phyloP scores from a whole-genome alignment of 1,284 basidiomycete genomes.

The Ceratobasidium sp. region DNA sequence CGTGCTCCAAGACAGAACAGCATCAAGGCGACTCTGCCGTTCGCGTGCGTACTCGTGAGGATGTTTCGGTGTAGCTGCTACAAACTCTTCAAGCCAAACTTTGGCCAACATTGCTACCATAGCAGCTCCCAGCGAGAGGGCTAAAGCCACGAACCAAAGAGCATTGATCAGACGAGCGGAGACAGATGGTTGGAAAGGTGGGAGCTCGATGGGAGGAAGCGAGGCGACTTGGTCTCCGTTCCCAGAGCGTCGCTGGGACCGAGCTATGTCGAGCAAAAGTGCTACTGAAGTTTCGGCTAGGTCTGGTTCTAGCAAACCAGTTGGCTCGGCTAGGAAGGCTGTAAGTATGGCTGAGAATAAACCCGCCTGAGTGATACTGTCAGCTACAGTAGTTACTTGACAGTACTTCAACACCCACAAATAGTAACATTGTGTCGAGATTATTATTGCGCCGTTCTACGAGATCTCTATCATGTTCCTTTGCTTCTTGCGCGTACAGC shows the following conservation, averaged over 20 bases:
- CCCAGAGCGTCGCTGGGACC: conserved; percentile 2
- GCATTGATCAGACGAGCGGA: conserved; percentile 15
- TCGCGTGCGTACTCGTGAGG: not conserved
- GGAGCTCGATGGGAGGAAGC: not conserved
- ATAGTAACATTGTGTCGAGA: conserved; percentile 3
- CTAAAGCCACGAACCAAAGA: conserved; percentile 21
- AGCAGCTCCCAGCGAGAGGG: conserved; percentile 3
- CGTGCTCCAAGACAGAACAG: conserved; percentile 23
- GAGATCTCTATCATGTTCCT: not conserved
- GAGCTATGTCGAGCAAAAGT: not conserved
- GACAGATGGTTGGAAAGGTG: not conserved
- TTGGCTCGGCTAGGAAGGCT: conserved; percentile 15
- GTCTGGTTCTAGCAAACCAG: not conserved
- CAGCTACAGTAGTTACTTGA: not conserved
- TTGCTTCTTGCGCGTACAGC: conserved; percentile 3
- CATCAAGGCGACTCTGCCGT: conserved; percentile 15
- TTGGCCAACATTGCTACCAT: conserved; percentile 14
- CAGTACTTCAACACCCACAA: not conserved
- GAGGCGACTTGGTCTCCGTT: not conserved
- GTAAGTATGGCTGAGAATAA: conserved; percentile 21
- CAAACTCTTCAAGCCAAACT: conserved; percentile 13
- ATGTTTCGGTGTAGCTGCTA: not conserved
- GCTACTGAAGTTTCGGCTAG: not conserved
- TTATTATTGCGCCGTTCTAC: not conserved
- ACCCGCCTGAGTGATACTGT: not conserved